Percentiles rank a stretch among this genome's conserved stretches.
Evolutionary conservation across 495 filamentous ascomycete species (phyloP).

Genomic region (Xylaria intraflava): DNA sequence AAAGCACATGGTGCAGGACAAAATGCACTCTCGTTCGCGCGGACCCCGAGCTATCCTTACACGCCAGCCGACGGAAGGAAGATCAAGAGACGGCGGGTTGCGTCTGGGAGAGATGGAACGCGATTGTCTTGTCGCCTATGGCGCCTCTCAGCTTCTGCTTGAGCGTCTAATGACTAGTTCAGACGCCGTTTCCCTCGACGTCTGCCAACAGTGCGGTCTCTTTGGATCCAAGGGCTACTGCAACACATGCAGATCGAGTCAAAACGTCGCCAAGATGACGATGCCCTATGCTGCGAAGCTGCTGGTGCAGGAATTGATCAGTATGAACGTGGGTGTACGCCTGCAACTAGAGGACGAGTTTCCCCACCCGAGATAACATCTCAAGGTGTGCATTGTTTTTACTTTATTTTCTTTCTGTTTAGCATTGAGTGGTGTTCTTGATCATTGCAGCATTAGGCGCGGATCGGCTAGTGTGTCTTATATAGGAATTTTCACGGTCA

Average conservation of each 20-base stretch:
- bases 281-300: constrained; percentile 99
- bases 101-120: constrained; percentile 98
- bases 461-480: neutral
- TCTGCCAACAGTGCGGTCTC: constrained; percentile 86
- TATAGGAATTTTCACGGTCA: neutral
- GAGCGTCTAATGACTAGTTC: constrained; percentile 92
- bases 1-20: constrained; percentile 99
- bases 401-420: neutral
- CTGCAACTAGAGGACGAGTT: constrained; percentile 90
- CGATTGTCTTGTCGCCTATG: constrained; percentile 94
- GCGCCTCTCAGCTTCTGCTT: constrained; percentile 82
- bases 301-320: constrained; percentile 89
- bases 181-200: constrained; percentile 82
- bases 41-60: constrained; percentile 89
- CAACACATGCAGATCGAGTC: constrained; percentile 75
- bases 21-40: constrained; percentile 93
- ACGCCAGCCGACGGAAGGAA: constrained; percentile 92
- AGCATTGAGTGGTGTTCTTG: constrained; percentile 23
- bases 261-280: constrained; percentile 77
- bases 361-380: constrained; percentile 44
- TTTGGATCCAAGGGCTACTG: constrained; percentile 95
- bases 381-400: constrained; percentile 3
- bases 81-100: constrained; percentile 84
- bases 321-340: constrained; percentile 91
- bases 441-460: constrained; percentile 9